phyloP scores from a whole-genome alignment of 2,329 filamentous ascomycete species.

The Pseudopithomyces maydicus region DNA sequence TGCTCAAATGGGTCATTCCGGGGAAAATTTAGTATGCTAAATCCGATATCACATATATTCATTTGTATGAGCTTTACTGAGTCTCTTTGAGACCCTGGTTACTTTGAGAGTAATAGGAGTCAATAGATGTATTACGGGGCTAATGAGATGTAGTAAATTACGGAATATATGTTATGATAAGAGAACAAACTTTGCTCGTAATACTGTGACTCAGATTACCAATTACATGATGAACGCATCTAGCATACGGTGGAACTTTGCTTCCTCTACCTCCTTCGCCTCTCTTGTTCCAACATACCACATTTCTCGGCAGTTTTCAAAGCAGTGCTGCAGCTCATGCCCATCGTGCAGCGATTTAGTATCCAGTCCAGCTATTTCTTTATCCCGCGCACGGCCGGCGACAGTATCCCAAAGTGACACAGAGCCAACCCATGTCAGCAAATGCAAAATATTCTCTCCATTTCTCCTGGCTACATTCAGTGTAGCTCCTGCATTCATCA shows the following conservation, averaged over 20 bases:
- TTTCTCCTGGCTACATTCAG: not conserved
- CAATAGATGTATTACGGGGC: too few species aligned
- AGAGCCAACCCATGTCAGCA: not conserved
- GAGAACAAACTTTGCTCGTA: too few species aligned
- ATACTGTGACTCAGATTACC: too few species aligned
- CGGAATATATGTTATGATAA: too few species aligned
- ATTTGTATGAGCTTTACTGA: too few species aligned
- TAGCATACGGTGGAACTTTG: not conserved
- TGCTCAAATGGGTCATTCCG: not conserved
- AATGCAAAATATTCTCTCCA: conserved; percentile 10
- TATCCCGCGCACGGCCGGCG: not conserved
- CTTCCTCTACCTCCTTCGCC: not conserved
- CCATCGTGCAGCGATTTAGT: not conserved
- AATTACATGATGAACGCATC: not conserved
- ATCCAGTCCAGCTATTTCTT: not conserved
- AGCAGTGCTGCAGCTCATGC: not conserved
- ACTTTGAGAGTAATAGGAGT: too few species aligned
- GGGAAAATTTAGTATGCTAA: not conserved
- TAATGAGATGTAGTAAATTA: too few species aligned
- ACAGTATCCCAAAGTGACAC: not conserved
- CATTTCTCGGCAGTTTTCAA: not conserved
- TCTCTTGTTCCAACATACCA: not conserved
- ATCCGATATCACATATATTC: too few species aligned
- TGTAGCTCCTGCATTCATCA: not conserved
- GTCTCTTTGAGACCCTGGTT: too few species aligned